Evolutionary conservation across 1,139 yeast species (phyloP), one percentile per base, ranked within the genome.

Genomic region (Hemisphaericaspora subhashii): DNA sequence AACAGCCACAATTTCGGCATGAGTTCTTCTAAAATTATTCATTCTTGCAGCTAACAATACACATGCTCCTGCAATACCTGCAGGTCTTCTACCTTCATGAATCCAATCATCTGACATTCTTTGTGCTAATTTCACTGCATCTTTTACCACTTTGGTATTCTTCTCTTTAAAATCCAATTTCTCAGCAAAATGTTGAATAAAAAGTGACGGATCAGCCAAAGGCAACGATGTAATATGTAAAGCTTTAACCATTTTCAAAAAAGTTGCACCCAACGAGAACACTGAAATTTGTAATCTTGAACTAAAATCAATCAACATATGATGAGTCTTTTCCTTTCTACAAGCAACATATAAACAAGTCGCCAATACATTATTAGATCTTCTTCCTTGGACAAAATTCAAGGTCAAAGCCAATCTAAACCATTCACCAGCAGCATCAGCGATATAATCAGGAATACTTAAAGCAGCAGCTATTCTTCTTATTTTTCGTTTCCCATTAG

Each of bases 61-160:
- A 62, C 98, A 89, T 0, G 98, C 98, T 21, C 98, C 99, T 0
- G 98, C 98, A 37, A 92, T 79, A 54, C 99, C 98, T 0, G 98
- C 98, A 0, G 98, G 98, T 45, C 98, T 75, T 57, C 99, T 77
- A 24, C 99, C 99, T 60, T 88, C 95, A 55, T 84, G 86, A 47
- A 92, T 86, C 97, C 98, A 92, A 58, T 92, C 98, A 36, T 82
- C 78, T 16, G 90, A 75, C 99, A 92, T 92, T 51, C 96, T 72
- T 54, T 81, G 88, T 1, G 96, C 96, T 26, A 92, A 66, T 50
- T 83, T 79, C 7, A 83, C 83, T 0, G 98, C 98, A 60, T 94
- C 98, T 40, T 76, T 77, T 23, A 86, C 83, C 12, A 92, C 96
- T 52, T 82, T 83, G 29, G 82, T 75, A 38, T 81, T 83, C 44